Evolutionary conservation across 139 green algal species (phyloP).

Genomic region (Coccomyxa sp.): DNA sequence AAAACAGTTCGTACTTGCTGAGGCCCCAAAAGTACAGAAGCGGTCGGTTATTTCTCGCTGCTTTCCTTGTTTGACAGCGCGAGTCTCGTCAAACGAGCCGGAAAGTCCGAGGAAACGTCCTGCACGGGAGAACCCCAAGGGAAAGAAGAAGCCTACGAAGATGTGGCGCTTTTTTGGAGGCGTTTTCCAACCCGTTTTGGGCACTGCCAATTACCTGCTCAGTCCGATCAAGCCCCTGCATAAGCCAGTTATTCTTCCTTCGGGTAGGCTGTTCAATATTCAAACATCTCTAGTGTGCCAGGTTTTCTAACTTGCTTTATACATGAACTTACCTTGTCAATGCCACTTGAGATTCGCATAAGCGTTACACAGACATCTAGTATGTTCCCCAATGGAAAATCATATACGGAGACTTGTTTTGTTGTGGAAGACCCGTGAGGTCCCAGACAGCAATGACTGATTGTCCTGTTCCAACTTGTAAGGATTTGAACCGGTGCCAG

Average conservation of each 20-base stretch:
- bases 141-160: neutral
- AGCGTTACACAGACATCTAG: neutral
- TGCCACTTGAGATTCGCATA: neutral
- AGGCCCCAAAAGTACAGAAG: too few species aligned
- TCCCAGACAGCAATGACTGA: too few species aligned
- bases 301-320: neutral
- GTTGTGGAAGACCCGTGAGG: too few species aligned
- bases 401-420: too few species aligned
- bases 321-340: neutral
- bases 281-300: neutral
- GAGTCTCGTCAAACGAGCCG: too few species aligned
- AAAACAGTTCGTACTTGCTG: too few species aligned
- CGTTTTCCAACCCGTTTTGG: slow-evolving; percentile 25
- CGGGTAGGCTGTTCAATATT: slow-evolving; percentile 1
- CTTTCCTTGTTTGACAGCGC: too few species aligned
- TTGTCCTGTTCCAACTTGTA: neutral
- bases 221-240: neutral
- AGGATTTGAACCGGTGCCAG: slow-evolving; percentile 24
- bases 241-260: slow-evolving; percentile 16
- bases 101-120: too few species aligned
- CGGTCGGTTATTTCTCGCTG: too few species aligned
- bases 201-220: neutral
- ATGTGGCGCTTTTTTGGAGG: neutral
- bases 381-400: too few species aligned
- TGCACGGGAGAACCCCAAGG: too few species aligned